Base-by-base conservation (phyloP, 2,329 filamentous ascomycete genomes). In the Claviceps capensis region DNA sequence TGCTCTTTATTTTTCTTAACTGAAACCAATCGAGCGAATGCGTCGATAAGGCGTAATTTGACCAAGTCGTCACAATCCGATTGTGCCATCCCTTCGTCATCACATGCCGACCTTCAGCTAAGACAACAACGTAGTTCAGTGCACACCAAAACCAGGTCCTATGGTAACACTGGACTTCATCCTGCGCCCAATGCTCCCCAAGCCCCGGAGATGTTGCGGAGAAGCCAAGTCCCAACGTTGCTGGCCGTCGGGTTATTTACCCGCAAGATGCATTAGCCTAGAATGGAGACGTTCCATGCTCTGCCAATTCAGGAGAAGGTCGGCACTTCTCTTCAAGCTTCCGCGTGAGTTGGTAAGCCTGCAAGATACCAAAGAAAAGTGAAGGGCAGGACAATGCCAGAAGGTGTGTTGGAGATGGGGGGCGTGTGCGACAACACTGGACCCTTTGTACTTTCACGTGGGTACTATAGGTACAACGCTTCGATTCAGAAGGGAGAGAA, bases 21-120 rank as follows among this genome's bases (percentile, higher is more conserved):
- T 22, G 30, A 47, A 37, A 47, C 45, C 8, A 30, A 16, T 11
- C 5, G 4, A 22, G 30, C n/a, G 37, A 47, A 22, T 37, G 30
- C 17, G 23, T 37, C 41, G 26, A 26, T 13, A 23, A 45, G 40
- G 37, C 41, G 41, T 37, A 43, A 45, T 45, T 36, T 26, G 19
- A 50, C 48, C 41, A 37, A 37, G 16, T 19, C 49, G 19, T 50
- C 49, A 38, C 48, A 45, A 45, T 50, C 30, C 47, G 34, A n/a
- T 48, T 41, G 36, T 34, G 44, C 19, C 37, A 38, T 40, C 37
- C 30, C 37, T 48, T 49, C 9, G 36, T 50, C 34, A 34, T 50
- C 49, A 50, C 49, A 50, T 46, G 49, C 49, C 42, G 17, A 42
- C 30, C 42, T n/a, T 19, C 17, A 50, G 46, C 42, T 23, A 16